Evolutionary conservation across 768 basidiomycete species (phyloP).

Genomic region (Suillus luteus): DNA sequence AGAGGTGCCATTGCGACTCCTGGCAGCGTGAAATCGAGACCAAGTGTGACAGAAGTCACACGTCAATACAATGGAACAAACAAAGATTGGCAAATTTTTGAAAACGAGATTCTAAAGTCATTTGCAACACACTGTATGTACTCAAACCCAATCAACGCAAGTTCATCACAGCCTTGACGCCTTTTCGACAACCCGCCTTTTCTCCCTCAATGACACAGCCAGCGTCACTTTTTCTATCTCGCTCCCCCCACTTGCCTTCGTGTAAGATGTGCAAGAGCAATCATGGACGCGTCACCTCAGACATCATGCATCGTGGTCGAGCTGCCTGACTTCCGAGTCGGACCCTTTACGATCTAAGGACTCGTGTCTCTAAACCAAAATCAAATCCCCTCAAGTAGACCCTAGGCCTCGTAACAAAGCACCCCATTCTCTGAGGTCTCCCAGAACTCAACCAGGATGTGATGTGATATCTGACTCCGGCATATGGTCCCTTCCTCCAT

Average conservation of each 20-base stretch:
- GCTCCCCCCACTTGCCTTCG: conserved; percentile 42
- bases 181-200: too few species aligned
- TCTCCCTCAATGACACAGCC: conserved; percentile 64
- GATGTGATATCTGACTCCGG: conserved; percentile 48
- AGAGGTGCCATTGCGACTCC: too few species aligned
- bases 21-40: too few species aligned
- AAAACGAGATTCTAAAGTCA: too few species aligned
- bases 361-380: not conserved
- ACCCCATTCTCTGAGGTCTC: conserved; percentile 67
- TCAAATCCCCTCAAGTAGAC: not conserved
- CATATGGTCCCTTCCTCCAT: conserved; percentile 42
- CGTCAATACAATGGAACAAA: too few species aligned
- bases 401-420: conserved; percentile 36
- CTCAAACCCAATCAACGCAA: too few species aligned
- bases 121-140: too few species aligned
- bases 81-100: too few species aligned
- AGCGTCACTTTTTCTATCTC: conserved; percentile 42
- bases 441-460: too few species aligned
- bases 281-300: conserved; percentile 56
- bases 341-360: conserved; percentile 61
- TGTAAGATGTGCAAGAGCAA: conserved; percentile 60
- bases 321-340: conserved; percentile 71
- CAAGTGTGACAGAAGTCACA: too few species aligned
- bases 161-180: too few species aligned
- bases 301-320: conserved; percentile 49